Percentiles rank a stretch among this genome's conserved stretches.
Conservation (phyloP, 441 rosid genomes). For the Syzygium malaccense region DNA sequence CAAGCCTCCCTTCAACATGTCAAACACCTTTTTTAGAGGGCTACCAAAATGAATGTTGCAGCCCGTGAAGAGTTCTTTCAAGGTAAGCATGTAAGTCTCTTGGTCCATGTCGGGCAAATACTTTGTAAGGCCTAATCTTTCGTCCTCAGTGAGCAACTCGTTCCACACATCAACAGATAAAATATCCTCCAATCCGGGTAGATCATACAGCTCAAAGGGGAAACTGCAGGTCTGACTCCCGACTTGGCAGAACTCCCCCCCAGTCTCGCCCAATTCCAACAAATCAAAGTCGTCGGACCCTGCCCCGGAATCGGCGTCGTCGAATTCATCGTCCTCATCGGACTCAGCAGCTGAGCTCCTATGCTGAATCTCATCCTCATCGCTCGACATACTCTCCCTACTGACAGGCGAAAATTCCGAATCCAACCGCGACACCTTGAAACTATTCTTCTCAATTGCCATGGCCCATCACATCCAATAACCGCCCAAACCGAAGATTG, state of each 20-base stretch:
- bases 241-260: constrained; percentile 87
- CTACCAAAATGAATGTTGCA: constrained; percentile 83
- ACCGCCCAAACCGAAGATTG: background rate
- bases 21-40: constrained; percentile 72
- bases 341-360: constrained; percentile 51
- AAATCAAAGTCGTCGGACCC: constrained; percentile 98
- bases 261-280: constrained; percentile 87
- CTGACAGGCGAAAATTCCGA: constrained; percentile 79
- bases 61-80: constrained; percentile 76
- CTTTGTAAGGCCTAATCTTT: constrained; percentile 58
- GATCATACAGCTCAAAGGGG: constrained; percentile 90
- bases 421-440: constrained; percentile 73
- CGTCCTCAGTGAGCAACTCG: constrained; percentile 78
- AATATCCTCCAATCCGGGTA: constrained; percentile 57
- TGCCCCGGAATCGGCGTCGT: constrained; percentile 95
- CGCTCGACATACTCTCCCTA: constrained; percentile 71
- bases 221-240: constrained; percentile 76
- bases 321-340: constrained; percentile 77
- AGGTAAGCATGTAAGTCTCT: constrained; percentile 48
- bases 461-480: constrained; percentile 26
- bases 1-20: constrained; percentile 88
- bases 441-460: constrained; percentile 97
- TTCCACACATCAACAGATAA: constrained; percentile 97
- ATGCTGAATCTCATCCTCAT: constrained; percentile 48
- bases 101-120: constrained; percentile 90